Evolutionary conservation across 805 yeast genomes (phyloP).

Genomic region (Saccharomycopsis sp.): DNA sequence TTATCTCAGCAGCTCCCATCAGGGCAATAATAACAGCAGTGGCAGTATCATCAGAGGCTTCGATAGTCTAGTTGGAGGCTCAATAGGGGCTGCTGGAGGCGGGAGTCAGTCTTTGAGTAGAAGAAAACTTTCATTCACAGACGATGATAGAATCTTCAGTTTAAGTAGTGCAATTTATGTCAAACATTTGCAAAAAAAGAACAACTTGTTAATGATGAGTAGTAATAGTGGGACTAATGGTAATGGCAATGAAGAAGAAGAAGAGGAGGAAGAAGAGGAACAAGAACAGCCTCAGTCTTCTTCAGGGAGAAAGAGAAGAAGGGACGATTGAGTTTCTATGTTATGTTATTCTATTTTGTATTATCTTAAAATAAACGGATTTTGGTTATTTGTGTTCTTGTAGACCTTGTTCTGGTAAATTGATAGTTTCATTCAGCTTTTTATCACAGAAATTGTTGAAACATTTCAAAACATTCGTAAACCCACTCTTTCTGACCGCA

Average conservation of each 20-base stretch:
- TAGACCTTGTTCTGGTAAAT: no score
- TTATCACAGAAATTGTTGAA: no score
- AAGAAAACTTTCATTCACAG: constrained; percentile 45
- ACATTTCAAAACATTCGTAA: no score
- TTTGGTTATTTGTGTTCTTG: no score
- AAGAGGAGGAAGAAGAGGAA: constrained; percentile 1
- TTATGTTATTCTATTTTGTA: no score
- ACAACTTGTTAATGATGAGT: background rate
- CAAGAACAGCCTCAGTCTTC: no score
- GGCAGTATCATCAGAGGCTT: constrained; percentile 91
- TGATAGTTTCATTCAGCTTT: no score
- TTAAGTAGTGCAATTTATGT: constrained; percentile 63
- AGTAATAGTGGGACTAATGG: background rate
- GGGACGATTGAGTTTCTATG: no score
- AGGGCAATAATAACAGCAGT: constrained; percentile 19
- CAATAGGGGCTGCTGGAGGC: constrained; percentile 7
- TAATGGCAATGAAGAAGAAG: background rate
- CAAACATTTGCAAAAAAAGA: constrained; percentile 44
- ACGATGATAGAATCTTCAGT: constrained; percentile 75
- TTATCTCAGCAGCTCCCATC: constrained; percentile 60
- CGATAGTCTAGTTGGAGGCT: constrained; percentile 51
- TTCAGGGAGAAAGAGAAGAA: no score
- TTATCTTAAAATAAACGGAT: no score
- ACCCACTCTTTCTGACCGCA: no score
- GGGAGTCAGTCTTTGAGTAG: constrained; percentile 4